Conservation (phyloP, 1,284 basidiomycete genomes). For the Hemileia vastatrix region DNA sequence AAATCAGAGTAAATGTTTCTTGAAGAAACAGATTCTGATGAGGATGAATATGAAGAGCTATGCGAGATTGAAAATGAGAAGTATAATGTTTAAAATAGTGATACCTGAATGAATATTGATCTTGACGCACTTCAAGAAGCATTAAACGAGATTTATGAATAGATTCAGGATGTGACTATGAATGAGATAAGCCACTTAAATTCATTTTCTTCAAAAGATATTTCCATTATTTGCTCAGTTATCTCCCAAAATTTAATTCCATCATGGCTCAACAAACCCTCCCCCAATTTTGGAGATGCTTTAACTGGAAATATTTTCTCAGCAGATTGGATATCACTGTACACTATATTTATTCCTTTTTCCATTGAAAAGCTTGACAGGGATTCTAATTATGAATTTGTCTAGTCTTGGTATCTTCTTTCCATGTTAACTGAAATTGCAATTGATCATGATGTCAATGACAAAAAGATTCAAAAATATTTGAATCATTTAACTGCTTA, state of each 20-base stretch:
- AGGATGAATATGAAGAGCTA: background rate
- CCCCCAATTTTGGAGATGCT: background rate
- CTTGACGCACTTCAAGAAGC: background rate
- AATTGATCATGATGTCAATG: slow-evolving; percentile 1
- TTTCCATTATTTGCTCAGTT: background rate
- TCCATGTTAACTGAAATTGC: slow-evolving; percentile 6
- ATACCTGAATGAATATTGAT: background rate
- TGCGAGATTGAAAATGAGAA: background rate
- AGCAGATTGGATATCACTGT: slow-evolving; percentile 5
- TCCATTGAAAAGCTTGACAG: background rate
- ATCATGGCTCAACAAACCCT: background rate
- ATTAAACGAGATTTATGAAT: slow-evolving; percentile 4
- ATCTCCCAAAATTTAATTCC: background rate
- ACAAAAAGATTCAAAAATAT: slow-evolving; percentile 7
- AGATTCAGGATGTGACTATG: background rate
- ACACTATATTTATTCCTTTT: slow-evolving; percentile 5
- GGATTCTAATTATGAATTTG: background rate
- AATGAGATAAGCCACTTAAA: background rate
- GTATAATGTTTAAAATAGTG: background rate
- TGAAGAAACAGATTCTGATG: background rate
- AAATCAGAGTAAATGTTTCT: background rate
- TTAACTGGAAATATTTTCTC: slow-evolving; percentile 1
- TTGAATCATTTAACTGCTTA: slow-evolving; percentile 3
- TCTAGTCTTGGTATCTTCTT: slow-evolving; percentile 3
- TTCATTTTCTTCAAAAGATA: background rate